Conservation (phyloP, 1,139 yeast genomes). For the Scheffersomyces stambukii region DNA sequence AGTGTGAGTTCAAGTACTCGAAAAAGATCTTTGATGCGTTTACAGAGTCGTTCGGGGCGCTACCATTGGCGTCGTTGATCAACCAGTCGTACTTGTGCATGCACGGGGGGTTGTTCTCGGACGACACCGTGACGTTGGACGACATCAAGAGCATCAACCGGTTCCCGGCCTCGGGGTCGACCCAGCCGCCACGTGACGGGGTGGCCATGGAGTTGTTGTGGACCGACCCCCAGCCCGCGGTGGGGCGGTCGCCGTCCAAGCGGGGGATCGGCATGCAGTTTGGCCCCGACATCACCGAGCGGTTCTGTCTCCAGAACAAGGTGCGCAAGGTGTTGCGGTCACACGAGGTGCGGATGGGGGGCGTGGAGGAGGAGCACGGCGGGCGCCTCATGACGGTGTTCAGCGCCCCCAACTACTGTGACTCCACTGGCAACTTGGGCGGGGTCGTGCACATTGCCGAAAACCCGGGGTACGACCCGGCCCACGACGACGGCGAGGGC, state of each 20-base stretch:
- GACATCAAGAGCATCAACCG: constrained; percentile 74
- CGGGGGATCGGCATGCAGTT: constrained; percentile 95
- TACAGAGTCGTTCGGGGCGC: constrained; percentile 77
- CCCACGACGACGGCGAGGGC: constrained; percentile 42
- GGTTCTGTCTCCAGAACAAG: constrained; percentile 68
- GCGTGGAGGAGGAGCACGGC: constrained; percentile 83
- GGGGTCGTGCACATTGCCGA: constrained; percentile 70
- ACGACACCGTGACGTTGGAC: constrained; percentile 63
- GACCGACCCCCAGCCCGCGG: constrained; percentile 87
- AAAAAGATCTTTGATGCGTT: constrained; percentile 82
- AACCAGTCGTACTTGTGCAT: constrained; percentile 76
- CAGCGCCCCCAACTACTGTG: constrained; percentile 97
- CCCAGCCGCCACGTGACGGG: constrained; percentile 89
- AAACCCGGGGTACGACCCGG: constrained; percentile 27
- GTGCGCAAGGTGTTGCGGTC: constrained; percentile 83
- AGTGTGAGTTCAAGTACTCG: constrained; percentile 85
- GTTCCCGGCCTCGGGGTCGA: constrained; percentile 48
- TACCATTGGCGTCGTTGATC: constrained; percentile 83
- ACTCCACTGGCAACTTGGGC: constrained; percentile 83
- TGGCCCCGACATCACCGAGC: constrained; percentile 90
- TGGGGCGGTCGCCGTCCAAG: constrained; percentile 84
- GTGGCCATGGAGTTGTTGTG: constrained; percentile 94
- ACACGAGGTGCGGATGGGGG: constrained; percentile 92
- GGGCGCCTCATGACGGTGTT: constrained; percentile 87
- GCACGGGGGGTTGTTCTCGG: constrained; percentile 94